Evolutionary conservation across 768 basidiomycete species (phyloP).

Genomic region (Mycena venus): DNA sequence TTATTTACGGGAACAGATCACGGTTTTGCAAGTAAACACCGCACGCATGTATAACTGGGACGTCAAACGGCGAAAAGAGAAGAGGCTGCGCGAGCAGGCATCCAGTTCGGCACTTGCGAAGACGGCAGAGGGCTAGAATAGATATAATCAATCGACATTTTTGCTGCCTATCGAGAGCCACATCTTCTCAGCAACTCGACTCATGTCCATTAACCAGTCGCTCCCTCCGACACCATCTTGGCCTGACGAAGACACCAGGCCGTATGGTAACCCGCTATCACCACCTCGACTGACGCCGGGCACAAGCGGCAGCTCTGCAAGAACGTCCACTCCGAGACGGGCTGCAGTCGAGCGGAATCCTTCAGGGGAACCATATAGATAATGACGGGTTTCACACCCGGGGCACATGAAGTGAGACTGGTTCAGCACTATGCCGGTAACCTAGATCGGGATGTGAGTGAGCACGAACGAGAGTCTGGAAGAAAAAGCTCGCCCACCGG

Average conservation of each 20-base stretch:
- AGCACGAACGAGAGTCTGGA: neutral
- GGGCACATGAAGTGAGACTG: constrained; percentile 88
- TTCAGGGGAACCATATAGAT: constrained; percentile 79
- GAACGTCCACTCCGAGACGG: constrained; percentile 70
- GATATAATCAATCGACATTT: neutral
- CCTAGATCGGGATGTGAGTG: constrained; percentile 57
- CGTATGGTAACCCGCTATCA: constrained; percentile 76
- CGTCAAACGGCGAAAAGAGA: constrained; percentile 83
- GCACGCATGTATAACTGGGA: constrained; percentile 98
- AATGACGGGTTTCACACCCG: constrained; percentile 72
- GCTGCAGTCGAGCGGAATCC: constrained; percentile 71
- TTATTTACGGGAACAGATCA: constrained; percentile 94
- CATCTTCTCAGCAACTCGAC: constrained; percentile 36
- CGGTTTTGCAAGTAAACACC: constrained; percentile 96
- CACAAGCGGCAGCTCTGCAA: constrained; percentile 88
- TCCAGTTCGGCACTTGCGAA: neutral
- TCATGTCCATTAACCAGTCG: constrained; percentile 42
- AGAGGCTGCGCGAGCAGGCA: constrained; percentile 56
- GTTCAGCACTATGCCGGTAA: constrained; percentile 89
- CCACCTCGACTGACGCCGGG: constrained; percentile 79
- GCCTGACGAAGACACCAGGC: constrained; percentile 32
- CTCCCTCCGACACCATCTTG: constrained; percentile 40
- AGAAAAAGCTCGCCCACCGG: constrained; percentile 70
- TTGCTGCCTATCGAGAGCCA: constrained; percentile 13
- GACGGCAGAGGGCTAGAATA: constrained; percentile 16